Conservation (phyloP, 768 basidiomycete species). For the Podaxis sp. region DNA sequence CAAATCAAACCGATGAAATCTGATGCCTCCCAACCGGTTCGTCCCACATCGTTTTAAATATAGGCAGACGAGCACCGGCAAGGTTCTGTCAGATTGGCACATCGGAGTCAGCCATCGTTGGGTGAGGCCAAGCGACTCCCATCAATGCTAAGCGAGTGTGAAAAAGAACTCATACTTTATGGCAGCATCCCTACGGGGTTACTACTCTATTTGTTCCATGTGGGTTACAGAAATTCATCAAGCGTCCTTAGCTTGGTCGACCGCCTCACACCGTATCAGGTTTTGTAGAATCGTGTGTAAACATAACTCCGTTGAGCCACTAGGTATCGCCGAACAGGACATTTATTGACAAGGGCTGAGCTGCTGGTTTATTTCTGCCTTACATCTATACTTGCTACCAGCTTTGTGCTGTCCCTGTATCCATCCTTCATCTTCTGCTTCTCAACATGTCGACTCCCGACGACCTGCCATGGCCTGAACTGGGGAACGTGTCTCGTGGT, state of each 20-base stretch:
- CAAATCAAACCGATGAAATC: conserved; percentile 10
- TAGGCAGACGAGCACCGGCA: conserved; percentile 10
- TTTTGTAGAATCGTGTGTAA: not conserved
- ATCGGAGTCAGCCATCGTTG: not conserved
- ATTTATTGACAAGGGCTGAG: conserved; percentile 30
- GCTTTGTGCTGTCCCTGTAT: conserved; percentile 11
- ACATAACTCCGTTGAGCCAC: conserved; percentile 9
- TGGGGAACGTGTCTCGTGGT: conserved; percentile 80
- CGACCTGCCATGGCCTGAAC: conserved; percentile 84
- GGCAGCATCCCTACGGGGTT: conserved; percentile 1
- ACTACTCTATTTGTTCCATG: not conserved
- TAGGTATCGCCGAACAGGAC: conserved; percentile 7
- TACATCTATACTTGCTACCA: conserved; percentile 21
- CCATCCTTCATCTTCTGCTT: conserved; percentile 22
- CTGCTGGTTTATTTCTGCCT: conserved; percentile 25
- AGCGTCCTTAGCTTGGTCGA: not conserved
- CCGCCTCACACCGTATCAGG: not conserved
- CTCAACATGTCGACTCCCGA: conserved; percentile 51
- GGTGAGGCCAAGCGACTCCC: not conserved
- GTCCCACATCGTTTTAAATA: conserved; percentile 15
- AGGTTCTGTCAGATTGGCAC: conserved; percentile 1
- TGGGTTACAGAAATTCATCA: conserved; percentile 4
- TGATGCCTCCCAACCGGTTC: conserved; percentile 6
- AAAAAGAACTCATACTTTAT: conserved; percentile 4
- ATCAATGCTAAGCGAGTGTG: conserved; percentile 11